phyloP scores from a whole-genome alignment of 306 rosid species.

The Cicer bijugum region DNA sequence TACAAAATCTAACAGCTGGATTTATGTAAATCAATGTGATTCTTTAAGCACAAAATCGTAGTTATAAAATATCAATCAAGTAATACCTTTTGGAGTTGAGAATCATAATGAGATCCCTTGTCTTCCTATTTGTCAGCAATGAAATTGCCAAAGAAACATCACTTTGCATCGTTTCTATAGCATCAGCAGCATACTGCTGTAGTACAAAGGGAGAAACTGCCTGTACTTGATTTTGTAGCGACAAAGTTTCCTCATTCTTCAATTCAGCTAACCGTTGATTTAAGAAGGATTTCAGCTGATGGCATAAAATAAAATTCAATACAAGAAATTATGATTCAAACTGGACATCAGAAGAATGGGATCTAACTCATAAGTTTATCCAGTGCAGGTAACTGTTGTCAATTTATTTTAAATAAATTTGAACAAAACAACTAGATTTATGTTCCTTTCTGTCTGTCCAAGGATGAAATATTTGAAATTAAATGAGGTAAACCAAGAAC shows the following conservation, averaged over 20 bases:
- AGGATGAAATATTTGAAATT: constrained; percentile 17
- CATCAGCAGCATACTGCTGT: constrained; percentile 81
- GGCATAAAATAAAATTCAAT: constrained; percentile 38
- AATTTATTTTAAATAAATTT: neutral
- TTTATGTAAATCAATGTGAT: neutral
- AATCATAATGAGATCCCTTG: constrained; percentile 89
- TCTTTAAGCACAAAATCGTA: constrained; percentile 30
- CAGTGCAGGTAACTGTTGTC: constrained; percentile 17
- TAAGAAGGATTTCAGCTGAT: constrained; percentile 81
- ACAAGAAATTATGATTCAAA: constrained; percentile 24
- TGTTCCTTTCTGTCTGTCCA: constrained; percentile 19
- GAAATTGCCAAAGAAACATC: constrained; percentile 82
- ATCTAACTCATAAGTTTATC: constrained; percentile 32
- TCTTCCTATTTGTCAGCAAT: constrained; percentile 77
- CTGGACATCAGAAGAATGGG: constrained; percentile 25
- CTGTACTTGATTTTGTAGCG: constrained; percentile 94
- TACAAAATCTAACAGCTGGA: neutral
- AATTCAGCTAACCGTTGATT: constrained; percentile 76
- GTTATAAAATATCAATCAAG: constrained; percentile 40
- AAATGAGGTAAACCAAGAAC: constrained; percentile 14
- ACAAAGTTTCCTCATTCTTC: constrained; percentile 75
- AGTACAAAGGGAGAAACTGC: constrained; percentile 84
- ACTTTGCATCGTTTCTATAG: constrained; percentile 68
- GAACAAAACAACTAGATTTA: neutral
- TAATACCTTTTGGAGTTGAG: constrained; percentile 88